Conservation (phyloP, 768 basidiomycete species). For the Lentinula sp. region DNA sequence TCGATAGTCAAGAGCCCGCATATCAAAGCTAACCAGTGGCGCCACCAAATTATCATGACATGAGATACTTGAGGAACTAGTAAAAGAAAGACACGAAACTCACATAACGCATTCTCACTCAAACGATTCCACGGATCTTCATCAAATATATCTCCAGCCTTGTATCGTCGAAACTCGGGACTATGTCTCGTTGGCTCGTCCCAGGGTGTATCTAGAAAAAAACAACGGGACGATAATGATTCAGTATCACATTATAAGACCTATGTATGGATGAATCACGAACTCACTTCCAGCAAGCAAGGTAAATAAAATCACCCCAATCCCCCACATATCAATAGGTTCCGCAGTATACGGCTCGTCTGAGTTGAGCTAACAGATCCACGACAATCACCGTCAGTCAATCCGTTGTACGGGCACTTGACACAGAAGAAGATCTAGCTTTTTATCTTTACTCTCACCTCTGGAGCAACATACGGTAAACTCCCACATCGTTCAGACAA, state of each 20-base stretch:
- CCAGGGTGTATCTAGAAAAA: constrained; percentile 90
- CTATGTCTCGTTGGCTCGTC: constrained; percentile 83
- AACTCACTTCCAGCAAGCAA: constrained; percentile 82
- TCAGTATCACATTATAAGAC: no score
- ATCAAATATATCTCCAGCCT: constrained; percentile 65
- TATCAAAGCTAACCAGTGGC: constrained; percentile 56
- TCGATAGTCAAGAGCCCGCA: constrained; percentile 68
- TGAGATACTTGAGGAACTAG: no score
- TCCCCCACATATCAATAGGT: constrained; percentile 94
- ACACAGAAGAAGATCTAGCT: no score
- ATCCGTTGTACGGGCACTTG: no score
- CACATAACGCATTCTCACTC: constrained; percentile 52
- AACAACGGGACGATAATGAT: background rate
- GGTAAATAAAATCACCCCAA: constrained; percentile 91
- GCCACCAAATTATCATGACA: background rate
- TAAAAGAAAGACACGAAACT: constrained; percentile 16
- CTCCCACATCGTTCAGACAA: constrained; percentile 87
- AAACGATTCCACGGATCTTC: constrained; percentile 80
- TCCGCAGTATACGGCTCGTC: constrained; percentile 77
- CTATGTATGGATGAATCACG: background rate
- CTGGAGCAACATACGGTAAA: constrained; percentile 91
- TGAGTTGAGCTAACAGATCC: constrained; percentile 48
- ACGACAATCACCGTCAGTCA: background rate
- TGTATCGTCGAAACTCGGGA: constrained; percentile 74
- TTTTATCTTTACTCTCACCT: constrained; percentile 43